Evolutionary conservation across 495 filamentous ascomycete genomes (phyloP), one percentile per base, ranked within the genome.

Genomic region (Lophiostoma macrostomum): DNA sequence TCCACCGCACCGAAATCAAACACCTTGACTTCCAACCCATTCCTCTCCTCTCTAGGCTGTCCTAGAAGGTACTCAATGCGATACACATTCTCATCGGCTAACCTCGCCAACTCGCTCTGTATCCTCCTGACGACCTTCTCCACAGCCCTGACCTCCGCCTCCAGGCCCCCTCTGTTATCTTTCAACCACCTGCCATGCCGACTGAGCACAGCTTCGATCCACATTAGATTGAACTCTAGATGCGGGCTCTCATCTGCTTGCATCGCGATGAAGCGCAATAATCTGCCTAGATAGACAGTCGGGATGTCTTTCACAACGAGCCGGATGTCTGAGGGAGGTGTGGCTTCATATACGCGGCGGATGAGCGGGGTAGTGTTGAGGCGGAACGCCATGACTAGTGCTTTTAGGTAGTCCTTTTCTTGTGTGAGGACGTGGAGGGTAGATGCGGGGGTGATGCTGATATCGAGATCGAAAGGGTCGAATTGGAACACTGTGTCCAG

Each of bases 301-400:
- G 93, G 93, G 34, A 97, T 72, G 13, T 85, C 79, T 38, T 80
- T 79, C 31, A 93, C 88, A 1, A 95, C 85, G 39, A 93, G 79
- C 12, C 77, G 52, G 50, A 98, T 87, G 60, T 88, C 87, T 13
- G 74, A 70, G 29, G 82, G 75, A 14, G 94, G 91, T 30, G 89
- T 86, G 1, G 79, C 75, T 72, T 91, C 87, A 70, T 95, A 96
- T 10, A 96, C 89, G 22, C 80, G 80, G 50, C 84, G 83, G 41
- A 95, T 80, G 20, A 97, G 74, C 40, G 79, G 77, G 2, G 76
- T 74, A 62, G 91, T 84, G 71, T 95, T 95, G 31, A 98, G 79
- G 0, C 93, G 86, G 76, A 98, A 97, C 0, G 91, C 87, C 91
- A 97, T 96, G 50, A 96, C 84, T 2, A 98, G 73, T 1, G 93